Percentiles rank a stretch among this genome's conserved stretches.
These are phyloP conservation scores for Pontederia paniculata DNA, from an alignment of 176 grass and related monocot species.

Conservation along the genomic window DNA sequence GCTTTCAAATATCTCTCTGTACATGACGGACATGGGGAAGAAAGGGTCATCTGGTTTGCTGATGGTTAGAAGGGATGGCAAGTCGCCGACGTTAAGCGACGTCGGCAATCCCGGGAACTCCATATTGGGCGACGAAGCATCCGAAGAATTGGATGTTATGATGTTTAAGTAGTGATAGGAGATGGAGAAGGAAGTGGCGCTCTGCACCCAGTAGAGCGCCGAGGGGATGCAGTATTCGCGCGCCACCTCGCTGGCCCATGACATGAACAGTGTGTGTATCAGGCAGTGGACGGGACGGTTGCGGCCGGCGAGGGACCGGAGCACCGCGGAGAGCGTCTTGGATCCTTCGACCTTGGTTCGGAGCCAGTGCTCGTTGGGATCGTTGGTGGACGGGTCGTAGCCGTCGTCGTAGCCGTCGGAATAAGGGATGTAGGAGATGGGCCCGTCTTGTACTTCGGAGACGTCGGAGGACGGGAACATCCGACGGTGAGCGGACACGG, in stretches of 20 bases:
- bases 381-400: slow-evolving; percentile 4
- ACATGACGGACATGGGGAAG: slow-evolving; percentile 5
- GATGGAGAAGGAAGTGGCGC: slow-evolving; percentile 34
- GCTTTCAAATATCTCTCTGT: slow-evolving; percentile 21
- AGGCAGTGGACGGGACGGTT: slow-evolving; percentile 30
- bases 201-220: slow-evolving; percentile 54
- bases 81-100: slow-evolving; percentile 31
- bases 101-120: slow-evolving; percentile 35
- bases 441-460: slow-evolving; percentile 19
- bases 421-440: slow-evolving; percentile 23
- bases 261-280: slow-evolving; percentile 33
- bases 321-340: slow-evolving; percentile 17
- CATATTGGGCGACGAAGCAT: slow-evolving; percentile 18
- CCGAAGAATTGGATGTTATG: slow-evolving; percentile 38
- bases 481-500: slow-evolving; percentile 33
- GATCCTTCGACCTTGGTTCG: slow-evolving; percentile 10
- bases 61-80: slow-evolving; percentile 38
- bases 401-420: slow-evolving; percentile 43
- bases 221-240: slow-evolving; percentile 19
- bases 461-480: slow-evolving; percentile 24
- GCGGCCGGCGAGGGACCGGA: slow-evolving; percentile 17
- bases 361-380: slow-evolving; percentile 13
- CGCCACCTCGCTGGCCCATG: slow-evolving; percentile 42
- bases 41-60: slow-evolving; percentile 21
- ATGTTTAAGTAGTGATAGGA: slow-evolving; percentile 54